These are phyloP conservation scores for Pseudonectria buxi DNA, from an alignment of 2,329 filamentous ascomycete species.

Conservation along the genomic window DNA sequence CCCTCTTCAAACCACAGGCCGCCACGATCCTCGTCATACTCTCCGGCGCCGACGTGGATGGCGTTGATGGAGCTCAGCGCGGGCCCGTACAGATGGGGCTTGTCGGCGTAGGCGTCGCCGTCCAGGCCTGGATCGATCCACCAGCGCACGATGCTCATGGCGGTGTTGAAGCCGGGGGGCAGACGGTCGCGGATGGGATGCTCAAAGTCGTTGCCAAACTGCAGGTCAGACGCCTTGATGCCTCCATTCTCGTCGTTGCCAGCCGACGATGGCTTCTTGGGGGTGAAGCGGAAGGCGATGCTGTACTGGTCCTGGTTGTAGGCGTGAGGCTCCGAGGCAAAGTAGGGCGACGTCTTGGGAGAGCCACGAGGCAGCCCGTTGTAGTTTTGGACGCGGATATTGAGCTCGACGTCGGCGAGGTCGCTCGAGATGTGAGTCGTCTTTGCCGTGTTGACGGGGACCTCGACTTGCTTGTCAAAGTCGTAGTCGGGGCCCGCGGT, in stretches of 20 bases:
- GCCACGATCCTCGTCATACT: constrained; percentile 40
- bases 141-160: constrained; percentile 81
- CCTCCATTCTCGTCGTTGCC: constrained; percentile 24
- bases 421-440: constrained; percentile 57
- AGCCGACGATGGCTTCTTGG: constrained; percentile 40
- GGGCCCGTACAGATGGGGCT: constrained; percentile 79
- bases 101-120: constrained; percentile 81
- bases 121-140: constrained; percentile 87
- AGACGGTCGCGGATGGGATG: constrained; percentile 79
- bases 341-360: constrained; percentile 69
- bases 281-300: constrained; percentile 71
- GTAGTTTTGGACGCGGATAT: constrained; percentile 65
- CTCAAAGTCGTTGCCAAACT: constrained; percentile 96
- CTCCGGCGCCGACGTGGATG: constrained; percentile 55
- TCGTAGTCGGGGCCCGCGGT: constrained; percentile 78
- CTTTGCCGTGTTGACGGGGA: constrained; percentile 66
- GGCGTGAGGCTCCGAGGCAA: constrained; percentile 60
- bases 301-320: constrained; percentile 72
- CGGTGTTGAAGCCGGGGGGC: constrained; percentile 78
- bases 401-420: constrained; percentile 60
- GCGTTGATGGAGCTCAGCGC: constrained; percentile 74
- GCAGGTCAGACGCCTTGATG: constrained; percentile 64
- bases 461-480: constrained; percentile 59
- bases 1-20: constrained; percentile 60
- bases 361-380: constrained; percentile 64